Evolutionary conservation across 2,329 filamentous ascomycete genomes (phyloP).

Genomic region (Xylariaceae sp.): DNA sequence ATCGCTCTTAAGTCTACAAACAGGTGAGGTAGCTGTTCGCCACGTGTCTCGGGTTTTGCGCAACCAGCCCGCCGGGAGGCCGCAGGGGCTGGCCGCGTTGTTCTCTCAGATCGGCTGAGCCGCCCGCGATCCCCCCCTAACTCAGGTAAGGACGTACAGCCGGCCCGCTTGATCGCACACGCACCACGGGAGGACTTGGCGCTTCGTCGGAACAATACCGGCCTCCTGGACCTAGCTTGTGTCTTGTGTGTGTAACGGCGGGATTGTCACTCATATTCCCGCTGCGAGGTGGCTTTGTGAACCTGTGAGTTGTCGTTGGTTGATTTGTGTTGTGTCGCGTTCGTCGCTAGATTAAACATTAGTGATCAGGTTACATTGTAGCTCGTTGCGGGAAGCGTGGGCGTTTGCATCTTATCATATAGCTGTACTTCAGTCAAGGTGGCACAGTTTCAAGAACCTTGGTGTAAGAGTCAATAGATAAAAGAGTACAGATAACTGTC

Average conservation of each 20-base stretch:
- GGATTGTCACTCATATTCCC: slow-evolving; percentile 11
- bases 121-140: slow-evolving; percentile 3
- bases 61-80: slow-evolving; percentile 7
- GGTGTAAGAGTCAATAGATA: not conserved
- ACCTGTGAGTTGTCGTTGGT: slow-evolving; percentile 8
- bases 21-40: slow-evolving; percentile 9
- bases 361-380: slow-evolving; percentile 8
- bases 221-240: slow-evolving; percentile 6
- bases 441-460: slow-evolving; percentile 15
- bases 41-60: slow-evolving; percentile 16
- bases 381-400: not conserved
- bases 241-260: slow-evolving; percentile 4
- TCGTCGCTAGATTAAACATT: not conserved
- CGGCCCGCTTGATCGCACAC: slow-evolving; percentile 1
- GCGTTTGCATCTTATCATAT: slow-evolving; percentile 4
- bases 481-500: slow-evolving; percentile 1
- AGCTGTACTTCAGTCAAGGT: not conserved
- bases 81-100: slow-evolving; percentile 13
- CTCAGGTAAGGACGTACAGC: not conserved
- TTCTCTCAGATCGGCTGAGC: slow-evolving; percentile 4
- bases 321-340: slow-evolving; percentile 1
- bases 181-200: not conserved
- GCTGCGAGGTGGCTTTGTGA: slow-evolving; percentile 26
- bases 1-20: not conserved
- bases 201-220: slow-evolving; percentile 5